These are phyloP conservation scores for Sonneratia alba DNA, from an alignment of 345 rosid genomes.

Conservation along the genomic window DNA sequence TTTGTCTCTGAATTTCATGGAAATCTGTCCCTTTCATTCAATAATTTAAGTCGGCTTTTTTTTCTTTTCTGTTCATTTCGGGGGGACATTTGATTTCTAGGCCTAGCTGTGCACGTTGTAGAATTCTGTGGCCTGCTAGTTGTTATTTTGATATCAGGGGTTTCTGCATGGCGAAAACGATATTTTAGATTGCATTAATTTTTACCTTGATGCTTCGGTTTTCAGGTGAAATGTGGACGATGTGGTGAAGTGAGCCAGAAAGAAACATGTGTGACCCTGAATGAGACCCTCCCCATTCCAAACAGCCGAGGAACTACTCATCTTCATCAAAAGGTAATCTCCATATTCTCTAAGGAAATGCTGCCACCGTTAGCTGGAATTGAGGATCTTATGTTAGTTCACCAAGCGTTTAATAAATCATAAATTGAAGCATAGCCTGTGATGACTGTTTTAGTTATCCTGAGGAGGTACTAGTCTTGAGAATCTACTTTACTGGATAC, in stretches of 20 bases:
- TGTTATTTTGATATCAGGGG: not conserved
- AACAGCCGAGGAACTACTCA: constrained; percentile 52
- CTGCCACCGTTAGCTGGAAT: too few relatives aligned
- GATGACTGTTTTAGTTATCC: too few relatives aligned
- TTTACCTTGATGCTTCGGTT: not conserved
- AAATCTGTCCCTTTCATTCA: not conserved
- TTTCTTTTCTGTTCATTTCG: too few relatives aligned
- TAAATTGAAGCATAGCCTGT: too few relatives aligned
- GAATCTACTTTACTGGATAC: too few relatives aligned
- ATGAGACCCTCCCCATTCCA: constrained; percentile 44
- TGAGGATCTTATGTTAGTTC: too few relatives aligned
- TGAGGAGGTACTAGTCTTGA: too few relatives aligned
- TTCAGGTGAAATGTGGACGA: constrained; percentile 66
- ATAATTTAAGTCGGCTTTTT: not conserved
- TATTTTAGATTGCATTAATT: constrained; percentile 1
- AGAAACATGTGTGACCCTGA: constrained; percentile 70
- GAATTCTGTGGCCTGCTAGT: not conserved
- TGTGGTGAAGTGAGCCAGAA: constrained; percentile 78
- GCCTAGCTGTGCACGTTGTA: not conserved
- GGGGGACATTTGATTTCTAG: too few relatives aligned
- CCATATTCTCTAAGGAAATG: not conserved
- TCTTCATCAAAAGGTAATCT: constrained; percentile 74
- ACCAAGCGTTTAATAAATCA: too few relatives aligned
- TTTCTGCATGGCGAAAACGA: too few relatives aligned
- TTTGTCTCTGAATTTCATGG: not conserved